Evolutionary conservation across 169 alveolate genomes (phyloP).

Genomic region (Plasmodium coatneyi): DNA sequence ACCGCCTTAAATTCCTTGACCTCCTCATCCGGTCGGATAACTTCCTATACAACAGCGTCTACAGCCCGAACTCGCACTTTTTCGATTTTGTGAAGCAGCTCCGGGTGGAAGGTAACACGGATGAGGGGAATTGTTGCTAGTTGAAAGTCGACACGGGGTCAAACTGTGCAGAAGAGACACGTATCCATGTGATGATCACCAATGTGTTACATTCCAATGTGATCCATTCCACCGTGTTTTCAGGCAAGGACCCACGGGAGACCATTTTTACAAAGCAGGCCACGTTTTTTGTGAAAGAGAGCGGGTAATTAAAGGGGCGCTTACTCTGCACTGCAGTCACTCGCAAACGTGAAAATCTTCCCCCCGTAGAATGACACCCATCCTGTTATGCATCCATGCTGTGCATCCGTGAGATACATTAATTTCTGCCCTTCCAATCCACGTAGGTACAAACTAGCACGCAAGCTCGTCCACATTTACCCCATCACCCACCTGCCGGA

Average conservation of each 20-base stretch:
- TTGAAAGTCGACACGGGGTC: background rate
- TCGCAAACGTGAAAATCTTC: background rate
- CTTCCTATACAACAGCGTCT: conserved; percentile 41
- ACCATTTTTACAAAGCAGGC: conserved; percentile 62
- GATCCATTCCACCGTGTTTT: background rate
- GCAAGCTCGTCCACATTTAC: conserved; percentile 19
- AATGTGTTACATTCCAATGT: background rate
- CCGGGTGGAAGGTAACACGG: conserved; percentile 17
- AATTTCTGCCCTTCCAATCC: background rate
- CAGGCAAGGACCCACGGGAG: conserved; percentile 21
- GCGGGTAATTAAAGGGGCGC: conserved; percentile 34
- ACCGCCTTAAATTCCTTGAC: conserved; percentile 46
- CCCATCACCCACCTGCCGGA: conserved; percentile 8
- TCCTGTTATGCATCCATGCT: background rate
- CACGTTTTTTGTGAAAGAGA: conserved; percentile 42
- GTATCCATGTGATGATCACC: background rate
- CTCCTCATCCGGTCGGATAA: conserved; percentile 44
- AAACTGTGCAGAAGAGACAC: background rate
- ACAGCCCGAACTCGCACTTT: conserved; percentile 25
- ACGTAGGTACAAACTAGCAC: conserved; percentile 11
- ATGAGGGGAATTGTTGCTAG: background rate
- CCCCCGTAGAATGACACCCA: background rate
- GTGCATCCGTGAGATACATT: background rate
- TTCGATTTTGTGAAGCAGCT: conserved; percentile 37
- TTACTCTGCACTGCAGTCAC: background rate